Evolutionary conservation across 495 filamentous ascomycete species (phyloP), one percentile per base, ranked within the genome.

Genomic region (Hypoxylon subgilvum): DNA sequence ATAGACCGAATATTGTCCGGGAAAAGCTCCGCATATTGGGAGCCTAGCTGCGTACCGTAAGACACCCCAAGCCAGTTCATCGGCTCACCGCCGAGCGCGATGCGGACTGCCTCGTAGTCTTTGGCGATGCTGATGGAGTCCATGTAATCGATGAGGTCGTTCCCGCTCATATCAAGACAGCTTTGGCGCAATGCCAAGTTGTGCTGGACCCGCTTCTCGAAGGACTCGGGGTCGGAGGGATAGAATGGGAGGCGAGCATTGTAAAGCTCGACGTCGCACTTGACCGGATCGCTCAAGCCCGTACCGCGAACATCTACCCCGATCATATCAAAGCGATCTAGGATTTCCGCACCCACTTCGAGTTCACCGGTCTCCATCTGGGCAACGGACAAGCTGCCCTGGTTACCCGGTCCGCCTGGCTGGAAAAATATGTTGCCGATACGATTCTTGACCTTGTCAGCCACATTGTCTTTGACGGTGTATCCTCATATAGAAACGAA

Each of bases 41-140:
- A 48, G 1, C 81, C 80, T 0, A 83, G 61, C 2, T 77, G 36
- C 2, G 78, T 80, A 0, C 80, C 81, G 58, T 84, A 84, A 0
- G 78, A 81, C 1, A 77, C 67, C 5, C 81, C 79, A 23, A 61
- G 17, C 27, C 46, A 68, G 50, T 63, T 68, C 27, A 62, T 25
- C 17, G 39, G 38, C 30, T 44, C 57, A 23, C 39, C 69, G 38
- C 52, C 45, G 4, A 74, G 61, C 1, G 63, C 72, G 6, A 67
- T 17, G 25, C 74, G 71, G 3, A 74, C 59, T 4, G 68, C 69
- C 48, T 76, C 74, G 7, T 70, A 35, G 43, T 76, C 74, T 40
- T 64, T 69, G 2, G 64, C 72, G 1, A 65, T 66, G 32, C 58
- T 68, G 19, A 67, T 57, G 4, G 71, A 68, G 32, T 76, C 74